A percentile compares a stretch with the other conserved stretches of the same genome.
These are phyloP conservation scores for Nitzschia palea DNA, from an alignment of 108 stramenopile species.

Conservation along the genomic window DNA sequence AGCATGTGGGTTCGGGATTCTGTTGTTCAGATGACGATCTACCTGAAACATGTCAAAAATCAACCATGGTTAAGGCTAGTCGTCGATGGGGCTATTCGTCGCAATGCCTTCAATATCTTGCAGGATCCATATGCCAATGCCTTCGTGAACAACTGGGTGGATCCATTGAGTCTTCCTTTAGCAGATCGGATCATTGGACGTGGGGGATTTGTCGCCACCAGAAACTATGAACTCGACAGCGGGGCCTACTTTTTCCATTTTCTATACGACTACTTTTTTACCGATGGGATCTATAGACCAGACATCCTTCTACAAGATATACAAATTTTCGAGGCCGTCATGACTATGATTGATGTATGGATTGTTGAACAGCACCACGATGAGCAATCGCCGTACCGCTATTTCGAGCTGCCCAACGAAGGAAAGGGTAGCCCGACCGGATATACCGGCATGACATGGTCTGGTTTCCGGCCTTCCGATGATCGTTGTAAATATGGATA, in stretches of 20 bases:
- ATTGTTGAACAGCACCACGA: slow-evolving; percentile 65
- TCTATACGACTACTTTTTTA: slow-evolving; percentile 36
- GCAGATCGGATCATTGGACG: slow-evolving; percentile 46
- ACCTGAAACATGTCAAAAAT: slow-evolving; percentile 15
- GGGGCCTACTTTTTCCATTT: slow-evolving; percentile 55
- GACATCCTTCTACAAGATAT: neutral
- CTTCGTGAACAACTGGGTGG: slow-evolving; percentile 32
- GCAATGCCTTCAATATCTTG: slow-evolving; percentile 53
- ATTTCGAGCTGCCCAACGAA: slow-evolving; percentile 45
- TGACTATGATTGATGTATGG: slow-evolving; percentile 62
- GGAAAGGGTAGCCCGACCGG: slow-evolving; percentile 51
- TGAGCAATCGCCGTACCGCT: slow-evolving; percentile 50
- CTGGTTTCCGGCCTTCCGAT: slow-evolving; percentile 59
- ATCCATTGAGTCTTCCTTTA: slow-evolving; percentile 33
- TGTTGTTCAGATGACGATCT: slow-evolving; percentile 53
- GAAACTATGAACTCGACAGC: slow-evolving; percentile 70
- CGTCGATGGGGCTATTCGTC: slow-evolving; percentile 57
- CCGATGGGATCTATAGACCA: slow-evolving; percentile 3
- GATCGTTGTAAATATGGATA: slow-evolving; percentile 56
- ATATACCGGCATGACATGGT: slow-evolving; percentile 46
- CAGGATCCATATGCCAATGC: slow-evolving; percentile 76
- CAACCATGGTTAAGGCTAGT: slow-evolving; percentile 47
- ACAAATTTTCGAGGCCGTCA: slow-evolving; percentile 41
- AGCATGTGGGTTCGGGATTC: slow-evolving; percentile 79
- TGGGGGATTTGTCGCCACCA: slow-evolving; percentile 52